A percentile compares a stretch with the other conserved stretches of the same genome.
phyloP scores from a whole-genome alignment of 2,329 filamentous ascomycete genomes.

The Ophiognomonia clavigignenti-juglandacearum region DNA sequence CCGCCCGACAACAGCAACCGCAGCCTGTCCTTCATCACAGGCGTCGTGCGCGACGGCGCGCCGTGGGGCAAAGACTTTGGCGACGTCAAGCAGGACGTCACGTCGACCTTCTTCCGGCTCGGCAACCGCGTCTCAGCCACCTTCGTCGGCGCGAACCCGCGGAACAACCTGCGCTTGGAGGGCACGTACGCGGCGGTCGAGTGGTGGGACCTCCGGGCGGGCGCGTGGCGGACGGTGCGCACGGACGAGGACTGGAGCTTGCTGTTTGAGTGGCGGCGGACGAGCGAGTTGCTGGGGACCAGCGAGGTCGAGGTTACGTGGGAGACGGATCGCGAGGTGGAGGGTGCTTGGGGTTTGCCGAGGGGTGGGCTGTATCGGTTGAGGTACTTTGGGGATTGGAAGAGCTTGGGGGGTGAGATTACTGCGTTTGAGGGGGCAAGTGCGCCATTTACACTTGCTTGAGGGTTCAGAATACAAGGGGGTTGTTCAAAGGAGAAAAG shows the following conservation, averaged over 20 bases:
- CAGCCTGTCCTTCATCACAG: constrained; percentile 73
- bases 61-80: constrained; percentile 67
- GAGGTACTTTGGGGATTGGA: constrained; percentile 80
- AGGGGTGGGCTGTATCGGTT: constrained; percentile 72
- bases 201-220: constrained; percentile 33
- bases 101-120: constrained; percentile 47
- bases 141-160: constrained; percentile 84
- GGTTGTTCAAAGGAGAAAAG: neutral
- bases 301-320: constrained; percentile 77
- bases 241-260: constrained; percentile 81
- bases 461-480: neutral
- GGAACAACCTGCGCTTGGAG: constrained; percentile 79
- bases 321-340: constrained; percentile 63
- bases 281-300: constrained; percentile 62
- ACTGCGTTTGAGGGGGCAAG: constrained; percentile 66
- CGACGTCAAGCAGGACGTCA: constrained; percentile 52
- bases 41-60: constrained; percentile 68
- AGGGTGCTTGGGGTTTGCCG: constrained; percentile 57
- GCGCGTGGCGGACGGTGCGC: constrained; percentile 59
- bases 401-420: constrained; percentile 57
- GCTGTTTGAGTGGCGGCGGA: constrained; percentile 74
- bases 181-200: constrained; percentile 76
- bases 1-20: constrained; percentile 75
- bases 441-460: constrained; percentile 41
- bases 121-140: constrained; percentile 60